Evolutionary conservation across 805 yeast genomes (phyloP).

Genomic region (Pichia kluyveri): DNA sequence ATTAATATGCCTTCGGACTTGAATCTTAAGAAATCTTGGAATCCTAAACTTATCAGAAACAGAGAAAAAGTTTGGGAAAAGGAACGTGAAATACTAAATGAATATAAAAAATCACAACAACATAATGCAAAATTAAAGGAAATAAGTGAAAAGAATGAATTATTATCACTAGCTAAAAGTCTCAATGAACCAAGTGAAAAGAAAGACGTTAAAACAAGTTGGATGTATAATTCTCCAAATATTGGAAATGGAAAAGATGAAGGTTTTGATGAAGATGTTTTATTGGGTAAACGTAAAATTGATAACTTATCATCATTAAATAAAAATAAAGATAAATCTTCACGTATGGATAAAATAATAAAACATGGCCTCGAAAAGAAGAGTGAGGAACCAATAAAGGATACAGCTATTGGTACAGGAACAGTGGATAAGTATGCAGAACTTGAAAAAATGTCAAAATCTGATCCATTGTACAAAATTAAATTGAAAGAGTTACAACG

Average conservation of each 20-base stretch:
- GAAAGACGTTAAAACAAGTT: constrained; percentile 41
- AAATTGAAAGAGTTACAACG: constrained; percentile 22
- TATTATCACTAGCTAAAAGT: constrained; percentile 26
- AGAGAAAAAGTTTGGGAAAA: constrained; percentile 75
- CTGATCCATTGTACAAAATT: constrained; percentile 46
- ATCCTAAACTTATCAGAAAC: constrained; percentile 80
- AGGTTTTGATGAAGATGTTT: constrained; percentile 39
- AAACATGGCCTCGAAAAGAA: constrained; percentile 7
- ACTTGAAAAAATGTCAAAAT: constrained; percentile 17
- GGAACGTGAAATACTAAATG: constrained; percentile 72
- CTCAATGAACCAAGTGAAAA: constrained; percentile 23
- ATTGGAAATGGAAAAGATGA: constrained; percentile 14
- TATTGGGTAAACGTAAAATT: constrained; percentile 43
- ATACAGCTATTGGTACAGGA: background rate
- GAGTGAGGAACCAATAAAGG: background rate
- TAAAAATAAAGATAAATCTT: background rate
- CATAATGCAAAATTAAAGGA: constrained; percentile 53
- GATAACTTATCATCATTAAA: background rate
- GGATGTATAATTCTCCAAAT: constrained; percentile 74
- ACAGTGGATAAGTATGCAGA: constrained; percentile 12
- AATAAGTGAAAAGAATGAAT: constrained; percentile 52
- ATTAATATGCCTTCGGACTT: constrained; percentile 56
- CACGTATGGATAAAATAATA: constrained; percentile 16
- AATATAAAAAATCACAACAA: constrained; percentile 54
- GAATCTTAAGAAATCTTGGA: constrained; percentile 92